Percentiles rank a stretch among this genome's conserved stretches.
These are phyloP conservation scores for Geranium brycei DNA, from an alignment of 345 rosid species.

Conservation along the genomic window DNA sequence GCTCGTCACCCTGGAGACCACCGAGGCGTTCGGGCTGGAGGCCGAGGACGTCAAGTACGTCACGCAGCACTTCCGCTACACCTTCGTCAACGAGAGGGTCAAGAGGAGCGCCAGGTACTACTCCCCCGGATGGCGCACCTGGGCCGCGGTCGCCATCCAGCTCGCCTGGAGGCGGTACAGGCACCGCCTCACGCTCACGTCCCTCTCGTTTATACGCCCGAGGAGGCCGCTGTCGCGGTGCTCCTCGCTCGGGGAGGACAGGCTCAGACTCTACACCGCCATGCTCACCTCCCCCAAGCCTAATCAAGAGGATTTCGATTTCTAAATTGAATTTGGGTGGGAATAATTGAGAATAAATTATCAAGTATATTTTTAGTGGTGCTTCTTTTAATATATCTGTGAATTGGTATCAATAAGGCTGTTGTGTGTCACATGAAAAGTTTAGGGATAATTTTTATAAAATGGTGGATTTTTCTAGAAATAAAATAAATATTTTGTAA, in stretches of 20 bases:
- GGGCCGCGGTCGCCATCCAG: constrained; percentile 95
- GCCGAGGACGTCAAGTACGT: constrained; percentile 85
- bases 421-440: too few relatives aligned
- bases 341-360: too few relatives aligned
- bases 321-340: constrained; percentile 14
- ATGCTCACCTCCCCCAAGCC: constrained; percentile 93
- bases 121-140: constrained; percentile 96
- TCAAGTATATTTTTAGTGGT: too few relatives aligned
- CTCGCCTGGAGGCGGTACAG: constrained; percentile 88
- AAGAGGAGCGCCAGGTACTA: constrained; percentile 89
- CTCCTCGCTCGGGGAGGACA: constrained; percentile 79
- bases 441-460: too few relatives aligned
- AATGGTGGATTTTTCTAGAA: too few relatives aligned
- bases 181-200: constrained; percentile 68
- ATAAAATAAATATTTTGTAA: too few relatives aligned
- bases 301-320: constrained; percentile 82
- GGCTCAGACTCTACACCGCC: constrained; percentile 80
- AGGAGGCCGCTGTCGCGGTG: constrained; percentile 76
- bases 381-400: too few relatives aligned
- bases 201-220: constrained; percentile 81
- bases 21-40: constrained; percentile 85
- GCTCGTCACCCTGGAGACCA: constrained; percentile 75
- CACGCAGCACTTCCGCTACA: constrained; percentile 91
- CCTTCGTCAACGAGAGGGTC: constrained; percentile 78
- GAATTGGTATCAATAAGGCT: too few relatives aligned